phyloP scores from a whole-genome alignment of 1,139 yeast species.

The Petasospora rhodanensis region DNA sequence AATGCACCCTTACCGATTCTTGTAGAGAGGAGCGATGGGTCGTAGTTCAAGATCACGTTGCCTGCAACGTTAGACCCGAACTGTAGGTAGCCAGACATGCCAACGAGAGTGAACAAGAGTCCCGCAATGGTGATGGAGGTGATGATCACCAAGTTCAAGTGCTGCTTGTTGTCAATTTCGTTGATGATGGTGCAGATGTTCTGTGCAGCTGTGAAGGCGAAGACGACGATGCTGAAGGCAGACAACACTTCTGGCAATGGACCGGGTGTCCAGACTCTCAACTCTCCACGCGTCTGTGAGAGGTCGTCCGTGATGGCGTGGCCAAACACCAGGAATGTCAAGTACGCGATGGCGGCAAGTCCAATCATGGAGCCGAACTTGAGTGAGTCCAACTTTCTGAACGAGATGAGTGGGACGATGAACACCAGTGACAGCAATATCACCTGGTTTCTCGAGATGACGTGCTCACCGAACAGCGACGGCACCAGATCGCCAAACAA shows the following conservation, averaged over 20 bases:
- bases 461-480: conserved; percentile 39
- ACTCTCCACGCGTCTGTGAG: conserved; percentile 44
- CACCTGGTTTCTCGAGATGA: conserved; percentile 47
- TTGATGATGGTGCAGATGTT: conserved; percentile 87
- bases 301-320: conserved; percentile 55
- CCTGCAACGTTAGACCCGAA: conserved; percentile 79
- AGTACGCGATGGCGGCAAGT: conserved; percentile 71
- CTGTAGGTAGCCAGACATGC: conserved; percentile 78
- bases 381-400: conserved; percentile 75
- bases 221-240: conserved; percentile 85
- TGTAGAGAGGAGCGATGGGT: conserved; percentile 32
- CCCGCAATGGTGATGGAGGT: conserved; percentile 56
- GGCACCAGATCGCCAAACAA: conserved; percentile 92
- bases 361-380: conserved; percentile 87
- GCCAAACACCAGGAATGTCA: conserved; percentile 65
- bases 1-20: conserved; percentile 66
- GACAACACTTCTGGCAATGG: conserved; percentile 60
- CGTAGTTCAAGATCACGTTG: conserved; percentile 70
- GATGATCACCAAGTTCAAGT: conserved; percentile 50
- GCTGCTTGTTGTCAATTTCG: conserved; percentile 61
- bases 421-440: conserved; percentile 56
- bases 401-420: conserved; percentile 71
- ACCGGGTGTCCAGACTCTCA: conserved; percentile 51
- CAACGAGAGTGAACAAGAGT: conserved; percentile 61
- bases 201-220: conserved; percentile 95